Percentiles rank a stretch among this genome's conserved stretches.
phyloP scores from a whole-genome alignment of 2,329 filamentous ascomycete species.

The Thielaviopsis populi region DNA sequence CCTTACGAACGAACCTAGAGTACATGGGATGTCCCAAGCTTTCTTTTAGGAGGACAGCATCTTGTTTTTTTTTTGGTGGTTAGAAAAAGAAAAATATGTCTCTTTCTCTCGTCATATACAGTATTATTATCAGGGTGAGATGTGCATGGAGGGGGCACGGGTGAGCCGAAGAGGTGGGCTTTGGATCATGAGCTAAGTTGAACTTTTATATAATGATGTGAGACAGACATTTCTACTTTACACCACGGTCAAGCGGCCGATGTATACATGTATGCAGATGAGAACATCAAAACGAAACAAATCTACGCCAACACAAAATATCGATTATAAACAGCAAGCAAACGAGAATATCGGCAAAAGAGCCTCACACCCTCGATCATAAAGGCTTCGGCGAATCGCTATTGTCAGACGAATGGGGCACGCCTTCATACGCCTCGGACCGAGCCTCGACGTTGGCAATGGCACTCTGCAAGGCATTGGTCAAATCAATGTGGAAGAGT shows the following conservation, averaged over 20 bases:
- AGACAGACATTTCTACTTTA: no score
- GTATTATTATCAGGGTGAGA: no score
- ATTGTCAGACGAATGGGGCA: neutral
- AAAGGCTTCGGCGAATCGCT: slow-evolving; percentile 6
- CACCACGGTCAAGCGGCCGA: no score
- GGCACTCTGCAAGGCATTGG: slow-evolving; percentile 74
- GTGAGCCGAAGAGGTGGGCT: no score
- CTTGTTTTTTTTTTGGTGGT: neutral
- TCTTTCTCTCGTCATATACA: neutral
- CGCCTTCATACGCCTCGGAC: slow-evolving; percentile 22
- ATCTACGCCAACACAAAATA: neutral
- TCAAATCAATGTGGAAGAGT: slow-evolving; percentile 87
- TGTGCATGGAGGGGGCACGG: no score
- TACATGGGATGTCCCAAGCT: neutral
- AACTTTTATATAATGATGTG: neutral
- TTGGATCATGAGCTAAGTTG: neutral
- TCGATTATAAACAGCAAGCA: neutral
- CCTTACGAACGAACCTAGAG: neutral
- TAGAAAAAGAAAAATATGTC: slow-evolving; percentile 3
- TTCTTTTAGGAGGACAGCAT: neutral
- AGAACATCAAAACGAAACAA: neutral
- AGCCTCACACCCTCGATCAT: neutral
- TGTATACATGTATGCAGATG: no score
- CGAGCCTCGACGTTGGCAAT: slow-evolving; percentile 59
- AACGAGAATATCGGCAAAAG: neutral